A percentile compares a stretch with the other conserved stretches of the same genome.
Conservation (phyloP, 2,329 filamentous ascomycete genomes). For the Albophoma yamanashiensis region DNA sequence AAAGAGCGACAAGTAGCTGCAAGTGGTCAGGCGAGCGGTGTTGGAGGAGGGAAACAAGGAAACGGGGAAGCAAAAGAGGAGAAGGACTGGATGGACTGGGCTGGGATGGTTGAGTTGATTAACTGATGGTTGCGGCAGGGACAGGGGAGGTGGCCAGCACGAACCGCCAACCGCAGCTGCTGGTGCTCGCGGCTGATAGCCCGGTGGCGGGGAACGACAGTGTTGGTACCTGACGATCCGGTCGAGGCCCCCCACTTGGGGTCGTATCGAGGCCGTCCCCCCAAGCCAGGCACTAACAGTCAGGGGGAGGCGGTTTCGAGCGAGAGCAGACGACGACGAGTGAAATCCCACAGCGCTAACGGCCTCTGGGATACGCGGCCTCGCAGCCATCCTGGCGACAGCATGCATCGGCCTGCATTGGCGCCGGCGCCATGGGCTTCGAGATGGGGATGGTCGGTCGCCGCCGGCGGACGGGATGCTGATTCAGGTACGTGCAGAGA, state of each 20-base stretch:
- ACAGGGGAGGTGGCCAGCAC: background rate
- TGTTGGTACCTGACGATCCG: background rate
- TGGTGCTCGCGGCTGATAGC: background rate
- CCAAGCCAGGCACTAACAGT: background rate
- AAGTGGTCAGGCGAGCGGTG: background rate
- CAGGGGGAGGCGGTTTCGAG: background rate
- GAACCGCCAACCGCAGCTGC: background rate
- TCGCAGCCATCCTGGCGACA: background rate
- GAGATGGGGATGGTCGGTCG: background rate
- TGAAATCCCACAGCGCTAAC: background rate
- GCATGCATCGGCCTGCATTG: background rate
- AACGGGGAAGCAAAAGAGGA: background rate
- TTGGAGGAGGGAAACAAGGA: conserved; percentile 1
- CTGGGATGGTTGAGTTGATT: background rate
- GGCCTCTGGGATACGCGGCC: background rate
- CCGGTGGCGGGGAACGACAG: background rate
- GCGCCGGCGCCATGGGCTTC: background rate
- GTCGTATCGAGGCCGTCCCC: background rate
- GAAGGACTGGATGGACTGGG: background rate
- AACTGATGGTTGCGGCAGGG: background rate
- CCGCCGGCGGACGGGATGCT: background rate
- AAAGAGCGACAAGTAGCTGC: background rate
- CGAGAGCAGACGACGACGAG: background rate
- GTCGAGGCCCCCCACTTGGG: background rate
- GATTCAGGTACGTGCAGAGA: background rate